Evolutionary conservation across 495 filamentous ascomycete species (phyloP), one percentile per base, ranked within the genome.

Genomic region (Letharia lupina): DNA sequence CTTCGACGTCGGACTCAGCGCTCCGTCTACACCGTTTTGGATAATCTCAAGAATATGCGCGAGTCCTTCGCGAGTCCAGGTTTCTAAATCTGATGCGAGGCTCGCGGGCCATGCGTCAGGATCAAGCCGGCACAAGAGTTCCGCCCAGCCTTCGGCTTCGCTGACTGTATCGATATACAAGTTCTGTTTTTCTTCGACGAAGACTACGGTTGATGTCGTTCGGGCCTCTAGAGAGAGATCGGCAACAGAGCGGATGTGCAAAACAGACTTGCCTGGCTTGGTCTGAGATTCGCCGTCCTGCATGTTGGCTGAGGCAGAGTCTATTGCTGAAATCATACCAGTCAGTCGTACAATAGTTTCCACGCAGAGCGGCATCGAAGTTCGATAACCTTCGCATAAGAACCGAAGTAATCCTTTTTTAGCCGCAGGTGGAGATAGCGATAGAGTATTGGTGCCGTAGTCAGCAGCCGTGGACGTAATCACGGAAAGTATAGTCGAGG

Each of bases 181-280:
- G 66, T 98, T 98, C 68, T 93, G 91, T 70, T 94, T 91, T 76
- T 98, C 94, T 69, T 89, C 81, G 18, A 84, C 86, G 71, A 98
- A 98, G 0, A 98, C 77, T 3, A 88, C 81, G 40, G 83, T 86
- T 70, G 90, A 86, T 59, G 87, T 85, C 60, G 82, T 80, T 52
- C 82, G 71, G 33, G 83, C 81, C 33, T 80, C 70, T 0, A 71
- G 67, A 18, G 93, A 72, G 23, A 79, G 75, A 0, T 73, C 69
- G 5, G 75, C 74, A 0, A 89, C 81, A 0, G 82, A 67, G 18
- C 68, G 58, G 3, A 75, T 67, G 16, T 62, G 59, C 0, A 45
- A 63, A 18, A 45, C 47, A 18, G 61, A 48, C 42, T 59, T 63
- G n/a, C 69, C 70, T 11, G 69, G 72, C 52, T 75, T 73, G 65